Conservation (phyloP, 768 basidiomycete genomes). For the Leccinum variicolor region DNA sequence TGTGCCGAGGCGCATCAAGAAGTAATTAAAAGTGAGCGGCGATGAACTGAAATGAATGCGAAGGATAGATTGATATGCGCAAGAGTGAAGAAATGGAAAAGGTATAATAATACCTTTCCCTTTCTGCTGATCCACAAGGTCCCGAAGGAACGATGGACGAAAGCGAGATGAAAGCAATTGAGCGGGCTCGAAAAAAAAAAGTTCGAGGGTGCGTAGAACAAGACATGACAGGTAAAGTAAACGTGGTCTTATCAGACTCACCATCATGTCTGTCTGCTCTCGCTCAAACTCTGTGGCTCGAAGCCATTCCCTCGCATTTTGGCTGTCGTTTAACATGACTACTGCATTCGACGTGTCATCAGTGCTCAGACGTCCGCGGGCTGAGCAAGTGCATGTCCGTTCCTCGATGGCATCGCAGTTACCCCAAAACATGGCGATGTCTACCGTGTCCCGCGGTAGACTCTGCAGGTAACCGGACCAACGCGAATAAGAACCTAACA, state of each 20-base stretch:
- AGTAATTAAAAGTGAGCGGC: conserved; percentile 4
- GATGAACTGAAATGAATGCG: conserved; percentile 3
- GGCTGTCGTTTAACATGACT: conserved; percentile 21
- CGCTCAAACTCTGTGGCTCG: conserved; percentile 30
- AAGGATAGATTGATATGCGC: conserved; percentile 6
- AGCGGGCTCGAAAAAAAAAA: conserved; percentile 1
- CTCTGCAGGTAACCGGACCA: conserved; percentile 70
- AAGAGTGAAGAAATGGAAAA: conserved; percentile 4
- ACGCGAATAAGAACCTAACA: conserved; percentile 45
- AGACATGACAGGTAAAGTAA: conserved; percentile 1
- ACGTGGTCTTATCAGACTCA: conserved; percentile 19
- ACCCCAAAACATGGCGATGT: conserved; percentile 64
- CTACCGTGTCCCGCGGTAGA: conserved; percentile 49
- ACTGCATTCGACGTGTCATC: conserved; percentile 7
- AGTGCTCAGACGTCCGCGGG: conserved; percentile 12
- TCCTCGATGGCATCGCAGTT: conserved; percentile 19
- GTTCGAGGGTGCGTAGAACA: background rate
- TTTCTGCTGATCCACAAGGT: conserved; percentile 8
- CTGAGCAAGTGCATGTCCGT: conserved; percentile 14
- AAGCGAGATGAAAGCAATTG: conserved; percentile 12
- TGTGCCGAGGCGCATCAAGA: conserved; percentile 15
- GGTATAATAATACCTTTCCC: conserved; percentile 3
- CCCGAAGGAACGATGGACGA: conserved; percentile 6
- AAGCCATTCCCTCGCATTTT: conserved; percentile 33
- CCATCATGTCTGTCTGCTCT: conserved; percentile 24